Percentiles rank a stretch among this genome's conserved stretches.
phyloP scores from a whole-genome alignment of 2,329 filamentous ascomycete species.

The Colletotrichum phormii region DNA sequence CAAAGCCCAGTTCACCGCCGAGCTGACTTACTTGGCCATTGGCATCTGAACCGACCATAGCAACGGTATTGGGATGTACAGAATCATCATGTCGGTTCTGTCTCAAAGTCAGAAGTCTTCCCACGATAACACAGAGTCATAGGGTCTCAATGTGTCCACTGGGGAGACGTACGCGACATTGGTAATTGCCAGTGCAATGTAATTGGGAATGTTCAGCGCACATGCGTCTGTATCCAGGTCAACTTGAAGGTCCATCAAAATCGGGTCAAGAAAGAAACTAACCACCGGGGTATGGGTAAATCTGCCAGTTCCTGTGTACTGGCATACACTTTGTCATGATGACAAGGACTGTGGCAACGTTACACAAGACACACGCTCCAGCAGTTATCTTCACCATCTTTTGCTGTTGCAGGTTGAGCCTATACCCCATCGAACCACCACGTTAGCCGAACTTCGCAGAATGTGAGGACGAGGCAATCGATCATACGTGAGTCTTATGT shows the following conservation, averaged over 20 bases:
- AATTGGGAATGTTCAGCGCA: conserved; percentile 36
- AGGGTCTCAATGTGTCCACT: background rate
- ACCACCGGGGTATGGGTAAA: conserved; percentile 42
- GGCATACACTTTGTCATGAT: conserved; percentile 40
- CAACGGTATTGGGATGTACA: conserved; percentile 40
- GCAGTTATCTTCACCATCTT: conserved; percentile 38
- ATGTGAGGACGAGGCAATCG: background rate
- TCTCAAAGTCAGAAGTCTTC: background rate
- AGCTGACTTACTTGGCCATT: conserved; percentile 31
- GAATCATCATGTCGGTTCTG: conserved; percentile 41
- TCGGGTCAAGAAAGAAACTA: background rate
- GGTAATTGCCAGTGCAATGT: conserved; percentile 40
- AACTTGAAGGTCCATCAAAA: background rate
- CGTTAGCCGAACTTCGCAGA: background rate
- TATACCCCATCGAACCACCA: background rate
- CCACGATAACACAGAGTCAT: background rate
- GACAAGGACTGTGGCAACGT: conserved; percentile 39
- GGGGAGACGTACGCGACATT: conserved; percentile 39
- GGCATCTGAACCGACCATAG: conserved; percentile 41
- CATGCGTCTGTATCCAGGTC: conserved; percentile 38
- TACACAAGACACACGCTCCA: conserved; percentile 31
- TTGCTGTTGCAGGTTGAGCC: conserved; percentile 39
- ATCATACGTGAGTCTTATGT: conserved; percentile 37
- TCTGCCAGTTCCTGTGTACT: conserved; percentile 42
- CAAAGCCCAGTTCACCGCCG: background rate